These are phyloP conservation scores for Candida sp. DNA, from an alignment of 1,139 yeast species.

Conservation along the genomic window DNA sequence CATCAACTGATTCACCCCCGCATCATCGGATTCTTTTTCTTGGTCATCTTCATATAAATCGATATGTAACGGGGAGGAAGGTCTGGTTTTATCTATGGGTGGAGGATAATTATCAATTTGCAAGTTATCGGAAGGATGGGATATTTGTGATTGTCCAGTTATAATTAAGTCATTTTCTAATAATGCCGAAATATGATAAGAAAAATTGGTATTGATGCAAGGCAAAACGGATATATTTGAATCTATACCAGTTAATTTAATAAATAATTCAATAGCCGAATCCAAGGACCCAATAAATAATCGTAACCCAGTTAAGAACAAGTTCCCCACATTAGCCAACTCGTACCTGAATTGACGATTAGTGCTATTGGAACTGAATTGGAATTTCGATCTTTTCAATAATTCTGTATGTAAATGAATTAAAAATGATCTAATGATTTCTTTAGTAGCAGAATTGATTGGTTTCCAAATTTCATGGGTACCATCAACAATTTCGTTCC, in stretches of 20 bases:
- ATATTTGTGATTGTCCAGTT: constrained; percentile 93
- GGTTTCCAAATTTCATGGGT: constrained; percentile 66
- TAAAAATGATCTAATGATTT: constrained; percentile 72
- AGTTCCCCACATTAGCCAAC: constrained; percentile 80
- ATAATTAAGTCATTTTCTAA: constrained; percentile 68
- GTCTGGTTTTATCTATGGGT: constrained; percentile 34
- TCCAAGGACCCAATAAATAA: constrained; percentile 82
- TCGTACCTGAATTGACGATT: constrained; percentile 63
- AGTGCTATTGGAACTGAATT: constrained; percentile 20
- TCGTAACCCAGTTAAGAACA: constrained; percentile 79
- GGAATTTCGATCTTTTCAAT: constrained; percentile 60
- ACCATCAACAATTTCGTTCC: constrained; percentile 81
- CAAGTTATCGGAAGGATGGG: constrained; percentile 63
- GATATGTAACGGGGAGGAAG: constrained; percentile 25
- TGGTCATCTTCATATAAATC: background rate
- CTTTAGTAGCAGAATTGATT: constrained; percentile 62
- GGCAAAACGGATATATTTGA: constrained; percentile 62
- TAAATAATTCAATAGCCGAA: constrained; percentile 73
- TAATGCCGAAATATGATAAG: constrained; percentile 82
- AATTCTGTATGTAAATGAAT: constrained; percentile 79
- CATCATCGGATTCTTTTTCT: background rate
- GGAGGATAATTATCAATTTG: constrained; percentile 26
- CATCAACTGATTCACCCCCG: background rate
- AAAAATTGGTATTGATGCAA: constrained; percentile 78
- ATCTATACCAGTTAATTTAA: constrained; percentile 64